Evolutionary conservation across 2,329 filamentous ascomycete species (phyloP).

Genomic region (Plectosphaerella plurivora): DNA sequence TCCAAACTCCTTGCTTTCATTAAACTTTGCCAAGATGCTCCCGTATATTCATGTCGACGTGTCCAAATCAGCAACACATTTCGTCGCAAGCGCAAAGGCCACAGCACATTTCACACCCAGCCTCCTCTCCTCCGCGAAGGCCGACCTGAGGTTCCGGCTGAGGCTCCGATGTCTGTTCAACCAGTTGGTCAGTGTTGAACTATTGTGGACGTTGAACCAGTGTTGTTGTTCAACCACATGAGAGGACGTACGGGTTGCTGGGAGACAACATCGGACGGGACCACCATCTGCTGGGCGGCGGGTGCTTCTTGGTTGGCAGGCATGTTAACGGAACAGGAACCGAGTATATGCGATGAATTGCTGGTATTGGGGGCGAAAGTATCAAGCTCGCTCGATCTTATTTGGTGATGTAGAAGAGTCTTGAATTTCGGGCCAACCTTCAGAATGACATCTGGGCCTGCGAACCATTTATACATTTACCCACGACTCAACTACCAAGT

Average conservation of each 20-base stretch:
- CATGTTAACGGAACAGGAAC: constrained; percentile 24
- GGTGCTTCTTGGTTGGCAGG: constrained; percentile 31
- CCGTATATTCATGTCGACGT: no score
- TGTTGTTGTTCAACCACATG: no score
- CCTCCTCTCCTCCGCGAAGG: constrained; percentile 40
- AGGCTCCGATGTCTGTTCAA: constrained; percentile 6
- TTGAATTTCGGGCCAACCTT: no score
- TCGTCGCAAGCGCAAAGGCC: constrained; percentile 40
- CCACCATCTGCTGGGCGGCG: constrained; percentile 39
- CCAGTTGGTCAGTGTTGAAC: not conserved
- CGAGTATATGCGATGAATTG: not conserved
- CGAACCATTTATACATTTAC: no score
- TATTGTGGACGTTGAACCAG: not conserved
- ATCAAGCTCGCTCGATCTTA: no score
- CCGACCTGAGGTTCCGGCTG: constrained; percentile 38
- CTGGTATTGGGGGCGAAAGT: no score
- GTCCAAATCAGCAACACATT: constrained; percentile 30
- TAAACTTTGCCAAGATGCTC: no score
- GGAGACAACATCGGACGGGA: constrained; percentile 27
- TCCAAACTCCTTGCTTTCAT: no score
- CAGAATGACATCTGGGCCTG: no score
- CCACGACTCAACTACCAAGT: no score
- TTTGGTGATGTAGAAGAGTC: no score
- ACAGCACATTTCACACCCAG: constrained; percentile 40
- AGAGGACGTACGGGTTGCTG: constrained; percentile 34